Conservation (phyloP, 2,329 filamentous ascomycete genomes). For the Verticillium albo-atrum region DNA sequence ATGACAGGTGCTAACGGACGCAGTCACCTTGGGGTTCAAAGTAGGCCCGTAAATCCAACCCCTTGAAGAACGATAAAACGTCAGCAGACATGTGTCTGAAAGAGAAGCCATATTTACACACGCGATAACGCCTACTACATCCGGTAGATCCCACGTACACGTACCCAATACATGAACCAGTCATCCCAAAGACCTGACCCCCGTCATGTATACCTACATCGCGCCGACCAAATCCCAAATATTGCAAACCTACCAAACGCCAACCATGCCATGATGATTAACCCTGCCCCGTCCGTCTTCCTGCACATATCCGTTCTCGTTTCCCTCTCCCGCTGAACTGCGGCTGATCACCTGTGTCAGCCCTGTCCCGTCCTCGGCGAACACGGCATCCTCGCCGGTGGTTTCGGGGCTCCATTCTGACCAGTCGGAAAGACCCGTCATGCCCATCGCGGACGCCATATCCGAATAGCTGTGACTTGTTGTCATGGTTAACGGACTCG, state of each 20-base stretch:
- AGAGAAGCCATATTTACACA: not conserved
- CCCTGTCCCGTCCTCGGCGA: slow-evolving; percentile 2
- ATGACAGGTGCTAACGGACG: too few species aligned
- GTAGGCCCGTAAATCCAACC: too few species aligned
- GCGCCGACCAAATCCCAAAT: not conserved
- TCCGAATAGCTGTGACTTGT: slow-evolving; percentile 6
- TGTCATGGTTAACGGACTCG: slow-evolving; percentile 9
- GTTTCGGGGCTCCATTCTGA: slow-evolving; percentile 9
- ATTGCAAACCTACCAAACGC: slow-evolving; percentile 7
- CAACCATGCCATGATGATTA: slow-evolving; percentile 11
- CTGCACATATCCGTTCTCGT: slow-evolving; percentile 1
- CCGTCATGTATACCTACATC: not conserved
- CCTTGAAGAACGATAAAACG: not conserved
- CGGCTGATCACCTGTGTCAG: not conserved
- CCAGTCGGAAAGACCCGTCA: slow-evolving; percentile 5
- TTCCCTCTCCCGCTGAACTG: not conserved
- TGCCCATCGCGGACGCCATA: slow-evolving; percentile 7
- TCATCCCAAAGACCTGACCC: not conserved
- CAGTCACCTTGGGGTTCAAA: too few species aligned
- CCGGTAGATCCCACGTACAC: not conserved
- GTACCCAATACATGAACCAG: not conserved
- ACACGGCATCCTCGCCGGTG: slow-evolving; percentile 4
- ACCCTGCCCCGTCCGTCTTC: slow-evolving; percentile 1
- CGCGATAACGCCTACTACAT: not conserved
- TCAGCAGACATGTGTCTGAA: too few species aligned